Conservation (phyloP, 768 basidiomycete species). For the Mycena capillaripes region DNA sequence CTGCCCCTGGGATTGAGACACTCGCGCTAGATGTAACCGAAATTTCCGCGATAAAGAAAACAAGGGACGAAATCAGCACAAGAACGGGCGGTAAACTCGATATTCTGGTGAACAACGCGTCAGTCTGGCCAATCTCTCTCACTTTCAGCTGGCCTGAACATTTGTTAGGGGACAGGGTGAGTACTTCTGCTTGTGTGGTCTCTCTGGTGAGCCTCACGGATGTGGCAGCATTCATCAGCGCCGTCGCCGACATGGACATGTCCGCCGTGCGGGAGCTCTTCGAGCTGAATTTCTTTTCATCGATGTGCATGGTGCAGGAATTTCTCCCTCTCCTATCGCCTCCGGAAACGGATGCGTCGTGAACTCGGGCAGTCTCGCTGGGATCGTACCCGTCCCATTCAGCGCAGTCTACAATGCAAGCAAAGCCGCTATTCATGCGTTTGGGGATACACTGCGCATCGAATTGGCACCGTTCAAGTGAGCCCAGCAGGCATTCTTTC, state of each 20-base stretch:
- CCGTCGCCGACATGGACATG: too few species aligned
- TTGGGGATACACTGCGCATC: slow-evolving; percentile 44
- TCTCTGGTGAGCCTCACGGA: too few species aligned
- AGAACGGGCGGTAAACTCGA: slow-evolving; percentile 16
- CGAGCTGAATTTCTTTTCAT: slow-evolving; percentile 2
- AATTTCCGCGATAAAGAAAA: not conserved
- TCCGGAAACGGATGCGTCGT: slow-evolving; percentile 39
- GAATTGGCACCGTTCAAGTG: slow-evolving; percentile 49
- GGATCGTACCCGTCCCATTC: slow-evolving; percentile 44
- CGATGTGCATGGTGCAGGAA: not conserved
- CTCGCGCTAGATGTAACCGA: slow-evolving; percentile 42
- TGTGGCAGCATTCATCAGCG: too few species aligned
- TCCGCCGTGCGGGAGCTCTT: not conserved
- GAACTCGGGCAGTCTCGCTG: slow-evolving; percentile 42
- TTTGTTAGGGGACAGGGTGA: too few species aligned
- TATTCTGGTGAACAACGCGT: slow-evolving; percentile 21
- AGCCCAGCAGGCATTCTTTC: not conserved
- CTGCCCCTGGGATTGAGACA: slow-evolving; percentile 33
- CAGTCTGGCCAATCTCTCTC: not conserved
- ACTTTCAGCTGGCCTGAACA: too few species aligned
- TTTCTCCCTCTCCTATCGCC: not conserved
- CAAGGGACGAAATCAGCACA: not conserved
- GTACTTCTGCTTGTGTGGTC: too few species aligned
- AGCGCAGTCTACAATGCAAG: slow-evolving; percentile 41
- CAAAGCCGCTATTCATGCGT: slow-evolving; percentile 47